Evolutionary conservation across 345 rosid genomes (phyloP), one percentile per base, ranked within the genome.

Genomic region (Hevea brasiliensis): DNA sequence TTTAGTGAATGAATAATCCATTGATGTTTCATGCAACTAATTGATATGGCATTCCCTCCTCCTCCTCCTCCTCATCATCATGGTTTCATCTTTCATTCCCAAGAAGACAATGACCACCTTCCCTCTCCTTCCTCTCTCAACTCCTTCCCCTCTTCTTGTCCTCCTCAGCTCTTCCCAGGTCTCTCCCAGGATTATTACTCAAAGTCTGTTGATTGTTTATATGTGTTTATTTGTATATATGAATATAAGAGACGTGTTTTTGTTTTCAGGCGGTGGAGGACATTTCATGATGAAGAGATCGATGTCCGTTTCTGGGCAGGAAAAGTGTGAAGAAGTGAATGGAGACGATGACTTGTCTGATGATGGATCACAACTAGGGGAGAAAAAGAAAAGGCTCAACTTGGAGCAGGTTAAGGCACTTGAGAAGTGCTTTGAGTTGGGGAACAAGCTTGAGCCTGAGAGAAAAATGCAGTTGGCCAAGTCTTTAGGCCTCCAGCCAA

Each of bases 221-320:
- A 53, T 51, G 7, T 15, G 23, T 35, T 21, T 66, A 29, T 20
- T 32, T 66, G 7, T 35, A 45, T 65, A 7, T 41, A 21, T 18
- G 53, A 48, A 23, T 18, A 20, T 56, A 7, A 1, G 21, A 41
- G 56, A 47, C 48, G 32, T 76, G 32, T 48, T 12, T 24, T 18
- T 64, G 41, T 78, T 20, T 23, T 56, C 73, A 82, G 95, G 88
- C 47, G 83, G 85, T 32, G 88, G 86, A 70, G 71, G 61, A 17
- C 83, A 81, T 58, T 88, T 86, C 80, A 68, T 88, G 92, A 85
- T 88, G 89, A 91, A 89, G 87, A 89, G 91, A 84, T 91, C 97
- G 17, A 77, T 88, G 88, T 91, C 92, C 1, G 87, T 91, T 77
- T 86, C 89, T 0, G 97, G 90, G 57, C 67, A 81, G 58, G 87